These are phyloP conservation scores for Plantago ovata DNA, from an alignment of 257 asterid genomes.

Conservation along the genomic window DNA sequence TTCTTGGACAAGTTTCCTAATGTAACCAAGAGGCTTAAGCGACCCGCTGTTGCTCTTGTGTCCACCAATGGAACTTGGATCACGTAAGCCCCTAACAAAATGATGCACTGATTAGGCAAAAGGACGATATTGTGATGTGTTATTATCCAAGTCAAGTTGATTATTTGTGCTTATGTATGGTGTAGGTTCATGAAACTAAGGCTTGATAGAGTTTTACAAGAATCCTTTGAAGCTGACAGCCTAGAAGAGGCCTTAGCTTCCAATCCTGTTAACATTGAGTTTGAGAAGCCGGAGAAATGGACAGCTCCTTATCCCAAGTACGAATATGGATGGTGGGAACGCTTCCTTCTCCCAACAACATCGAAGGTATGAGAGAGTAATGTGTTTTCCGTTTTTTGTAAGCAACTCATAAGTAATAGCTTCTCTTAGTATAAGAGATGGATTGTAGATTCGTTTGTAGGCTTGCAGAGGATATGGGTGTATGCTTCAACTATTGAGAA, in stretches of 20 bases:
- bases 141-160: neutral
- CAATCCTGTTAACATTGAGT: conserved; percentile 50
- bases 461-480: conserved; percentile 14
- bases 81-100: conserved; percentile 44
- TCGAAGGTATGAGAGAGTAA: conserved; percentile 39
- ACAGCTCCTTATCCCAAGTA: conserved; percentile 88
- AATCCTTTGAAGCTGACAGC: conserved; percentile 65
- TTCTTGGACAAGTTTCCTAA: conserved; percentile 83
- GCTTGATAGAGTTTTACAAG: conserved; percentile 81
- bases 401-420: conserved; percentile 17
- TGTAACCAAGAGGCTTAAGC: conserved; percentile 70
- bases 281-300: conserved; percentile 80
- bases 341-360: conserved; percentile 57
- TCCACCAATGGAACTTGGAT: conserved; percentile 93
- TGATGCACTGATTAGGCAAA: neutral
- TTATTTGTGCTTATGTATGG: conserved; percentile 3
- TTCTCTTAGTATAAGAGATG: conserved; percentile 26
- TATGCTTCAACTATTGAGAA: conserved; percentile 15
- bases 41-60: conserved; percentile 95
- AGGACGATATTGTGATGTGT: too few relatives aligned
- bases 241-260: conserved; percentile 82
- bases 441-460: conserved; percentile 24
- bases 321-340: conserved; percentile 87
- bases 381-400: conserved; percentile 19
- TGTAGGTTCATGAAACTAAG: conserved; percentile 86